Percentiles rank a stretch among this genome's conserved stretches.
These are phyloP conservation scores for Monosporascus cannonballus DNA, from an alignment of 2,329 filamentous ascomycete species.

Conservation along the genomic window DNA sequence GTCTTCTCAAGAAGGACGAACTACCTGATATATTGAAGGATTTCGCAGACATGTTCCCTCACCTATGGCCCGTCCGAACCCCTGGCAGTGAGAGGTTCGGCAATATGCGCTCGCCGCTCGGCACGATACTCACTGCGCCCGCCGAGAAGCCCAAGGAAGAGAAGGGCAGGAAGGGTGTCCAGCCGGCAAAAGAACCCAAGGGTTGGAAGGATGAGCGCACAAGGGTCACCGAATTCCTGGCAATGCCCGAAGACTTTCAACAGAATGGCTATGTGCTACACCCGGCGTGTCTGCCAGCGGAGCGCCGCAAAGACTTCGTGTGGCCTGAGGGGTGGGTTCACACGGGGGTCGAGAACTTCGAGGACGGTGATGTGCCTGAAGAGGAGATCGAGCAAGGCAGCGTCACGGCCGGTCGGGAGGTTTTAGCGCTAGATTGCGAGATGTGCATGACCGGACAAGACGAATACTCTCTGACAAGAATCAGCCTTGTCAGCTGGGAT, in stretches of 20 bases:
- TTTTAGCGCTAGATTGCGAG: conserved; percentile 88
- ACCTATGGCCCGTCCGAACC: conserved; percentile 83
- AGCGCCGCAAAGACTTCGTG: conserved; percentile 46
- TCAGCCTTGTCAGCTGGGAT: conserved; percentile 83
- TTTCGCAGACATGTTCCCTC: conserved; percentile 75
- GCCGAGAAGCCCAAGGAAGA: conserved; percentile 64
- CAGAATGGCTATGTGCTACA: conserved; percentile 84
- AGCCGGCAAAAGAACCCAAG: conserved; percentile 56
- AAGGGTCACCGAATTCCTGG: conserved; percentile 74
- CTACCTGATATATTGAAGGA: conserved; percentile 53
- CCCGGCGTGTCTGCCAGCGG: conserved; percentile 64
- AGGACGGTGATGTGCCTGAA: conserved; percentile 64
- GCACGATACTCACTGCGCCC: conserved; percentile 74
- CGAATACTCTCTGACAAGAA: conserved; percentile 77
- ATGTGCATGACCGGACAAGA: conserved; percentile 88
- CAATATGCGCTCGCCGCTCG: conserved; percentile 80
- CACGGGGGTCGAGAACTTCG: conserved; percentile 59
- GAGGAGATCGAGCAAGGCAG: conserved; percentile 71
- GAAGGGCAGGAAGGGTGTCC: conserved; percentile 52
- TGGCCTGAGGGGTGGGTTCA: conserved; percentile 75
- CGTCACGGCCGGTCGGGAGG: conserved; percentile 71
- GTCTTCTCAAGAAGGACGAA: conserved; percentile 41
- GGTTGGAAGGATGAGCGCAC: conserved; percentile 71
- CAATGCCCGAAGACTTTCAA: conserved; percentile 64
- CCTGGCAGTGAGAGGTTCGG: conserved; percentile 78